Percentiles rank a stretch among this genome's conserved stretches.
phyloP scores from a whole-genome alignment of 495 filamentous ascomycete species.

The Cairneyella variabilis region DNA sequence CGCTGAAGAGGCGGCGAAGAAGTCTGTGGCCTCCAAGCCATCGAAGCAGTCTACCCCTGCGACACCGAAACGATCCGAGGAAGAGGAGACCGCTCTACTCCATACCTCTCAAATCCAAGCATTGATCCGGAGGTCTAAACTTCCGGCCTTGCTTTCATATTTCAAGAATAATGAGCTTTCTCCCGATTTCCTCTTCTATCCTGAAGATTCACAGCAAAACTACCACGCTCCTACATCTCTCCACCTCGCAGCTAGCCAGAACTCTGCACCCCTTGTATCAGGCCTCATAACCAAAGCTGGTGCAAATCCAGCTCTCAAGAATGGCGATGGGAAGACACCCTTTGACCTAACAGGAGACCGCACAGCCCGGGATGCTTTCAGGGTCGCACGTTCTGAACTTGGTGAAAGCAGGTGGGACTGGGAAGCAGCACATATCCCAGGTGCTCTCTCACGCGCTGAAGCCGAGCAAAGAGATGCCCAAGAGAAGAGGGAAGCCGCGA shows the following conservation, averaged over 20 bases:
- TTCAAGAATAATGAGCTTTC: conserved; percentile 66
- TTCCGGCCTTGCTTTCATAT: conserved; percentile 83
- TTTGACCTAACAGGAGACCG: conserved; percentile 89
- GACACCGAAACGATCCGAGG: conserved; percentile 60
- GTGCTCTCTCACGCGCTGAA: conserved; percentile 62
- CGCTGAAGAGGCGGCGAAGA: conserved; percentile 32
- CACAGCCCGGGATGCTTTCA: conserved; percentile 85
- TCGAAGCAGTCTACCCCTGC: conserved; percentile 38
- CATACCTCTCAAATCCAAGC: conserved; percentile 87
- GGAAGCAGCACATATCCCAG: conserved; percentile 67
- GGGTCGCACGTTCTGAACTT: conserved; percentile 76
- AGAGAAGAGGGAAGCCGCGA: conserved; percentile 56
- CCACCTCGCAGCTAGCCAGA: conserved; percentile 78
- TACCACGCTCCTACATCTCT: conserved; percentile 83
- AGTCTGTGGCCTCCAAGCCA: conserved; percentile 35
- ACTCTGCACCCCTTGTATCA: conserved; percentile 65
- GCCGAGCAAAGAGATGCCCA: conserved; percentile 57
- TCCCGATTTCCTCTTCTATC: conserved; percentile 69
- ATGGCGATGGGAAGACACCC: conserved; percentile 66
- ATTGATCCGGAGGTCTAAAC: conserved; percentile 84
- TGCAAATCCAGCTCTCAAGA: conserved; percentile 69
- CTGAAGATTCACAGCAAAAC: conserved; percentile 61
- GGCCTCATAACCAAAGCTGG: conserved; percentile 73
- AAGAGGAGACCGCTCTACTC: conserved; percentile 72
- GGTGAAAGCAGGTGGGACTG: conserved; percentile 79